Evolutionary conservation across 2,329 filamentous ascomycete genomes (phyloP).

Genomic region (Scorias spongiosa): DNA sequence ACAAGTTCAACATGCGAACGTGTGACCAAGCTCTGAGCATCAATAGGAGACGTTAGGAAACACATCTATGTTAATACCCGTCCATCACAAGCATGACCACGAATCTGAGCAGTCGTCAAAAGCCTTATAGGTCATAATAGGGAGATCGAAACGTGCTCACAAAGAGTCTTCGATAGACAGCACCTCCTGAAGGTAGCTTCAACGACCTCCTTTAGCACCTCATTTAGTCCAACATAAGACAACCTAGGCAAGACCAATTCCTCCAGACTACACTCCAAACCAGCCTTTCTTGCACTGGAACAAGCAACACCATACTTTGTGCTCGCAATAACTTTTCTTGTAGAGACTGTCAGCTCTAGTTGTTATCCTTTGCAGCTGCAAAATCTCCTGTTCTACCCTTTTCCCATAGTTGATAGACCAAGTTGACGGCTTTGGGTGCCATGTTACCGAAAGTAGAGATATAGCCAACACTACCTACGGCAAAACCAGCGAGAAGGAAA

Average conservation of each 20-base stretch:
- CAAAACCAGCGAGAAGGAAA: constrained; percentile 45
- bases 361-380: constrained; percentile 42
- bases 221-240: constrained; percentile 40
- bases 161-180: constrained; percentile 25
- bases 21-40: too few species aligned
- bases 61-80: too few species aligned
- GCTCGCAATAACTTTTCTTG: constrained; percentile 46
- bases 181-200: constrained; percentile 26
- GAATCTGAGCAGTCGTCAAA: too few species aligned
- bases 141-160: constrained; percentile 1
- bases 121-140: too few species aligned
- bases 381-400: constrained; percentile 41
- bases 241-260: constrained; percentile 43
- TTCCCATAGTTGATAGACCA: constrained; percentile 43
- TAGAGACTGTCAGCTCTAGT: constrained; percentile 47
- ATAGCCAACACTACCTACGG: constrained; percentile 38
- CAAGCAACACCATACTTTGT: constrained; percentile 49
- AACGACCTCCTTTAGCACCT: constrained; percentile 30
- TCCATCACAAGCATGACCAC: too few species aligned
- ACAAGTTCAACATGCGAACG: too few species aligned
- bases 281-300: constrained; percentile 43
- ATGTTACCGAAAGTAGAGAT: constrained; percentile 43
- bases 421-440: constrained; percentile 36
- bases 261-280: constrained; percentile 40
- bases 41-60: too few species aligned